Evolutionary conservation across 2,329 filamentous ascomycete genomes (phyloP).

Genomic region (Conoideocrella luteorostrata): DNA sequence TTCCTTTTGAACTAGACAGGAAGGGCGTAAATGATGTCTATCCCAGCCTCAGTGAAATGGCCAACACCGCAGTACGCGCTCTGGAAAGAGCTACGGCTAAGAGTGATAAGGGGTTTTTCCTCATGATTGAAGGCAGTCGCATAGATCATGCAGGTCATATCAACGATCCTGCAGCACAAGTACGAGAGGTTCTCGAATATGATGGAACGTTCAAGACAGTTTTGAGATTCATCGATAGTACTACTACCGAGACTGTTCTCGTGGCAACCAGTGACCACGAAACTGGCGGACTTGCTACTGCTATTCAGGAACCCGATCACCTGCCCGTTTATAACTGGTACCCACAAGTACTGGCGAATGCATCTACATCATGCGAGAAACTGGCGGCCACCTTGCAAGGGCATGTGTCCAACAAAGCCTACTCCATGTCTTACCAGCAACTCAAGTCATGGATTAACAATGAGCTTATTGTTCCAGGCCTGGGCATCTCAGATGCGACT

Average conservation of each 20-base stretch:
- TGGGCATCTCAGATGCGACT: conserved; percentile 71
- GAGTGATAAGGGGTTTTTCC: conserved; percentile 89
- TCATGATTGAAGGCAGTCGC: conserved; percentile 95
- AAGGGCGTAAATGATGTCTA: conserved; percentile 71
- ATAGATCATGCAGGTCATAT: conserved; percentile 92
- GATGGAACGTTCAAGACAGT: conserved; percentile 80
- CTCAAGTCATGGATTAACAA: conserved; percentile 61
- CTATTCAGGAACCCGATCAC: conserved; percentile 55
- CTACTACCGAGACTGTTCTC: conserved; percentile 68
- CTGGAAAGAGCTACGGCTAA: conserved; percentile 75
- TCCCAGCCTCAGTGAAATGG: conserved; percentile 88
- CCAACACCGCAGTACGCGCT: conserved; percentile 70
- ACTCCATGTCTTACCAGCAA: conserved; percentile 27
- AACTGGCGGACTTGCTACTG: conserved; percentile 80
- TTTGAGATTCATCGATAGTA: conserved; percentile 74
- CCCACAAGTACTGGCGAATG: conserved; percentile 67
- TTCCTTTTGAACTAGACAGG: conserved; percentile 92
- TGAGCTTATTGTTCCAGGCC: conserved; percentile 58
- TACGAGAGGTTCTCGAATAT: conserved; percentile 91
- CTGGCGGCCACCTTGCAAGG: conserved; percentile 56
- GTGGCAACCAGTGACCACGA: conserved; percentile 94
- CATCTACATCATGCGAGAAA: conserved; percentile 71
- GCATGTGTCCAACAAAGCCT: conserved; percentile 43
- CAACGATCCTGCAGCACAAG: conserved; percentile 78
- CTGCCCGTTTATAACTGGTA: conserved; percentile 67